A percentile compares a stretch with the other conserved stretches of the same genome.
phyloP scores from a whole-genome alignment of 805 yeast genomes.

The Zygosaccharomyces kombuchaensis region DNA sequence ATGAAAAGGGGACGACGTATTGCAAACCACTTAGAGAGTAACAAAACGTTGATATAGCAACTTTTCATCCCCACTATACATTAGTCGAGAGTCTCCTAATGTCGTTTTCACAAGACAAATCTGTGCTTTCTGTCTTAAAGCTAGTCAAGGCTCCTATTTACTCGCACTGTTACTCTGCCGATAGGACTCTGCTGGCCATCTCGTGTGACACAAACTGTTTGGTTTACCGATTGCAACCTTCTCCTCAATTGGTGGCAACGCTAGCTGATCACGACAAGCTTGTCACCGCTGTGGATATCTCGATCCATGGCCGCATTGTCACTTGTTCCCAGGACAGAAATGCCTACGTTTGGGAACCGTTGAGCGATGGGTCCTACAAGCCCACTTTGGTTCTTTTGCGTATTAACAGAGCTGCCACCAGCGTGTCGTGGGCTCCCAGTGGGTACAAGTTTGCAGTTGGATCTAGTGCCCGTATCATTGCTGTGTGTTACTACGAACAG shows the following conservation, averaged over 20 bases:
- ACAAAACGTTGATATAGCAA: neutral
- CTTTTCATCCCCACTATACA: neutral
- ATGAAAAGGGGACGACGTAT: constrained; percentile 5
- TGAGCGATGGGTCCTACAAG: constrained; percentile 56
- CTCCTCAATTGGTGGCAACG: constrained; percentile 60
- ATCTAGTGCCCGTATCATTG: constrained; percentile 88
- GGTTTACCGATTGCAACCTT: constrained; percentile 52
- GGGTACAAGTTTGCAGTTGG: constrained; percentile 98
- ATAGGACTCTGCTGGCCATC: constrained; percentile 64
- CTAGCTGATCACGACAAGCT: constrained; percentile 87
- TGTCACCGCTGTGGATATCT: constrained; percentile 91
- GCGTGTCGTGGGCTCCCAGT: constrained; percentile 90
- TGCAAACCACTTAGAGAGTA: neutral
- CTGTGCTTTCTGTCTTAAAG: constrained; percentile 42
- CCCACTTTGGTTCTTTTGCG: constrained; percentile 90
- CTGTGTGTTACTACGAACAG: constrained; percentile 91
- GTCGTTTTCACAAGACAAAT: constrained; percentile 22
- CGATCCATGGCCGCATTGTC: constrained; percentile 82
- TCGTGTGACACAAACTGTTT: constrained; percentile 76
- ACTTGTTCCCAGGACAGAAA: constrained; percentile 98
- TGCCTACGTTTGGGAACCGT: constrained; percentile 92
- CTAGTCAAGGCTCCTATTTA: constrained; percentile 83
- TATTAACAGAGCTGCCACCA: constrained; percentile 92
- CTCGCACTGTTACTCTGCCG: constrained; percentile 83
- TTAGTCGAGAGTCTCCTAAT: constrained; percentile 36